Evolutionary conservation across 164 flowering plant species (phyloP), one percentile per base, ranked within the genome.

Genomic region (Chimonanthus salicifolius): DNA sequence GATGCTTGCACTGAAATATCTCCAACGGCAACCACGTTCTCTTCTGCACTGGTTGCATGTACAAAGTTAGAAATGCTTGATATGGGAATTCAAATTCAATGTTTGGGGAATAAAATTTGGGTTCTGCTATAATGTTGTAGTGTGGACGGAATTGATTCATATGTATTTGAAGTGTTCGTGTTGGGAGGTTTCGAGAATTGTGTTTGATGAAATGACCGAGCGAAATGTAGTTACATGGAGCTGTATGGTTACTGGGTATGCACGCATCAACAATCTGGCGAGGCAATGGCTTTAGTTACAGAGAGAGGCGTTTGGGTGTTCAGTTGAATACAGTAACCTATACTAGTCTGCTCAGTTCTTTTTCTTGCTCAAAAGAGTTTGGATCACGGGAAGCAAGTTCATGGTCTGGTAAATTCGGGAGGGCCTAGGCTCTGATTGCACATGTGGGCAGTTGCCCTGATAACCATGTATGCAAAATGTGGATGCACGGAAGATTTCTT

Each of bases 221-320:
- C 82, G 84, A 74, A 89, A 82, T 72, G 78, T 85, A 47, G 89
- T 89, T 69, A 77, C 91, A 20, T 91, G 94, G 94, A 88, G 86
- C 58, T 71, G 92, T 6, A 79, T 89, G 89, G 81, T 89, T 64
- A 85, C 78, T 46, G 92, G 89, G 45, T 84, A 71, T 48, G 74
- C 83, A 71, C 79, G 51, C 87, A 83, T 62, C 60, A 69, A 72
- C 20, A 74, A 7, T 80, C 80, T 73, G 74, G 77, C 58, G 69
- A 68, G 62, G 90, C 88, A 0, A 45, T 86, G 73, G 33, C 43
- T 20, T 16, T 74, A 48, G 84, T 87, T 58, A 76, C 64, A 68
- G 79, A 84, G 65, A 88, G 92, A 71, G 72, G 74, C 71, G 77
- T 16, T 21, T 65, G 15, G 84, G 85, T 70, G 46, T 85, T 16